A percentile compares a stretch with the other conserved stretches of the same genome.
Conservation (phyloP, 176 grass and related monocot species). For the Oryza glumipatula region DNA sequence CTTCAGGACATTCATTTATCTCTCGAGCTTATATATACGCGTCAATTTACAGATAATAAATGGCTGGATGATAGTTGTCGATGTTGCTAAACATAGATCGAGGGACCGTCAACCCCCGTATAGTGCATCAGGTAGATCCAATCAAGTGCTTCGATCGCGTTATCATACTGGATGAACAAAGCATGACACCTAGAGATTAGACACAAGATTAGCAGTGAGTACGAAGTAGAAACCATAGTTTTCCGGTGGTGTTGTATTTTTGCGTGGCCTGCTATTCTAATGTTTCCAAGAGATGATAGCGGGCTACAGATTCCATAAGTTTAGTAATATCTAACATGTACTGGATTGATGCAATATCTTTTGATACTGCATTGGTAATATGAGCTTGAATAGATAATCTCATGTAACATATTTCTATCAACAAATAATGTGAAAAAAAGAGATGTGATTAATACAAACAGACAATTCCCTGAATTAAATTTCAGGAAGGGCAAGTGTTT, state of each 20-base stretch:
- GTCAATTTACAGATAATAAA: conserved; percentile 82
- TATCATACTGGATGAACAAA: conserved; percentile 35
- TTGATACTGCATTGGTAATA: background rate
- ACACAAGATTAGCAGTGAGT: conserved; percentile 31
- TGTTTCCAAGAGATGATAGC: conserved; percentile 21
- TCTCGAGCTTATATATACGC: conserved; percentile 22
- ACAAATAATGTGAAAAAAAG: conserved; percentile 13
- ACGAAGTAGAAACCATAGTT: conserved; percentile 35
- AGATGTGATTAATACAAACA: background rate
- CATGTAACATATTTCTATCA: conserved; percentile 15
- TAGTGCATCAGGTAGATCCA: conserved; percentile 15
- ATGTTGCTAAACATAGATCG: conserved; percentile 70
- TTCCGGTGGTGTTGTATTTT: conserved; percentile 46
- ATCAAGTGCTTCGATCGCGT: conserved; percentile 38
- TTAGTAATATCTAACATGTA: background rate
- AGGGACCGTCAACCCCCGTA: conserved; percentile 26
- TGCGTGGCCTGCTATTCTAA: conserved; percentile 11
- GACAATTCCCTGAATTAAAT: conserved; percentile 7
- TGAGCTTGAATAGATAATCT: background rate
- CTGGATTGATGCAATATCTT: conserved; percentile 2
- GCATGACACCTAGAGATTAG: conserved; percentile 29
- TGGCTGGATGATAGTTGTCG: conserved; percentile 96
- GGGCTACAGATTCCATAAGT: background rate
- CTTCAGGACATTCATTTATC: background rate
- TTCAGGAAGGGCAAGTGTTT: conserved; percentile 27